Base-by-base conservation (phyloP, 2,329 filamentous ascomycete genomes). In the Ophioceras dolichostomum region DNA sequence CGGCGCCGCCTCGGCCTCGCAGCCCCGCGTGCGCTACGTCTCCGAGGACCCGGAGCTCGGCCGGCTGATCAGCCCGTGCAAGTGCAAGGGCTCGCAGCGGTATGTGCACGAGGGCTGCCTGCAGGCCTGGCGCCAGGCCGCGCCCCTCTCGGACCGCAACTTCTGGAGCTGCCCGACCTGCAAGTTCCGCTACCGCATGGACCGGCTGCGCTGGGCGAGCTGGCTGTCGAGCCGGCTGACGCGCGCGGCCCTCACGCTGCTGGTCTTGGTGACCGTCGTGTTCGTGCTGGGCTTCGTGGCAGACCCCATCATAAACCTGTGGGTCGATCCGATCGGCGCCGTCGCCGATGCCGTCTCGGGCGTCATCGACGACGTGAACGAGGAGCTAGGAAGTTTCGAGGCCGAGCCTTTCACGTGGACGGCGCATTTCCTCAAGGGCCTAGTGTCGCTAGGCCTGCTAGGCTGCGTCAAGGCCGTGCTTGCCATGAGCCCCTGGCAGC, bases 41-140 rank as follows among this genome's bases (percentile, higher is more conserved):
- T 88, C 84, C 18, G 74, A 83, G 43, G 83, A 85, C 45, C 69
- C 76, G 6, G 70, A 79, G 45, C 70, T 81, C 21, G 85, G 85
- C 28, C 79, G 86, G 36, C 66, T 98, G 20, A 73, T 96, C 48
- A 82, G 83, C 38, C 91, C 91, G 26, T 98, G 91, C 67, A 78
- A 80, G 60, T 98, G 91, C 70, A 93, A 85, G 62, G 91, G 91
- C 37, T 85, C 83, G 28, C 84, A 89, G 48, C 84, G 84, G 61
- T 95, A 94, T 59, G 87, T 96, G 18, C 91, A 98, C 57, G 86
- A 95, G 58, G 82, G 78, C 21, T 98, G 91, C 53, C 67, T 98
- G 34, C 76, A 83, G 50, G 68, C 74, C 10, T 96, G 88, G 86
- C 76, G 91, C 47, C 70, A 79, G 44, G 72, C 83, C 31, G 76